Base-by-base conservation (phyloP, 2,329 filamentous ascomycete species). In the Dryadomyces quercivorus region DNA sequence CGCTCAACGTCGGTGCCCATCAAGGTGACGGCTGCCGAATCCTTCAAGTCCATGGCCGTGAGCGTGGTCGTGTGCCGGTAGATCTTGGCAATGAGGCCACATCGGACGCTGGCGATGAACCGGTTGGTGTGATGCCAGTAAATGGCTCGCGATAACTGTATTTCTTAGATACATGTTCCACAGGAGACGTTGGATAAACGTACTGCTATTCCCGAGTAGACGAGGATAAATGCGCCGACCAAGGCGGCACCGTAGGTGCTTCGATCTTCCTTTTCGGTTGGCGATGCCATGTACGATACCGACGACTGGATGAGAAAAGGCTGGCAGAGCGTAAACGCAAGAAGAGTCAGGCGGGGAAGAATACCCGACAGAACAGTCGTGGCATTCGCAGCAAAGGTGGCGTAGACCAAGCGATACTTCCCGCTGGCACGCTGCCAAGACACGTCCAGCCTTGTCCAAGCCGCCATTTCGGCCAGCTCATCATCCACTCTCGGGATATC, bases 191-290 rank as follows among this genome's bases (percentile, higher is more conserved):
- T 26, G 4, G 6, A 22, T 16, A 21, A 2, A 42, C 46, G 34
- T 12, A 73, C 15, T 2, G 71, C 68, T 21, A 74, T 69, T 6
- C 69, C 67, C 0, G 57, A 34, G 55, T 74, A 75, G 3, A 72
- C 68, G 4, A 72, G 53, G 1, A 66, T 57, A 0, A 63, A 62
- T 2, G 70, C 71, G 2, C 67, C 72, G 15, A 75, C 70, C 7
- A 73, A 63, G 0, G 45, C 21, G 22, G 45, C 12, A n/a, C 71
- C 71, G 53, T 71, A 72, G 22, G 45, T 31, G 16, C 21, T 1
- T 69, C 66, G 0, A 59, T 55, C 0, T 57, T 57, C 0, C 54
- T 52, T 0, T 53, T n/a, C 0, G 57, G 54, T 45, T 8, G 62
- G 57, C 1, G 43, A 36, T 7, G 66, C 60, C 2, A 70, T 57